A percentile compares a stretch with the other conserved stretches of the same genome.
Evolutionary conservation across 2,329 filamentous ascomycete species (phyloP).

Genomic region (Fusarium foetens): DNA sequence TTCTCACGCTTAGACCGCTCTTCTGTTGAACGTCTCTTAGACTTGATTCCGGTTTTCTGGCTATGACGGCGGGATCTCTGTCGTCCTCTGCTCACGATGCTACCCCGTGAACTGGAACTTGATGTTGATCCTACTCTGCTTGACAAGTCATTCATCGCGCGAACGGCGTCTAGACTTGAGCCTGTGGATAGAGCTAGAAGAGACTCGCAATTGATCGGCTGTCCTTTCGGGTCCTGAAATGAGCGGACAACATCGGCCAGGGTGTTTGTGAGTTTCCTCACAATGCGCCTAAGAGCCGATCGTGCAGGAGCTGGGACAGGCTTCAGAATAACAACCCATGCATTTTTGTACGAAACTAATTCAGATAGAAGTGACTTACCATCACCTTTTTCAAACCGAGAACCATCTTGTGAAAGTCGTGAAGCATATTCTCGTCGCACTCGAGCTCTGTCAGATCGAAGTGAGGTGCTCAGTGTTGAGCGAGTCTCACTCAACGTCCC

Average conservation of each 20-base stretch:
- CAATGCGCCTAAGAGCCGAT: conserved; percentile 53
- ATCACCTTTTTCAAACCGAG: conserved; percentile 59
- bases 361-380: conserved; percentile 49
- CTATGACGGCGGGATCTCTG: conserved; percentile 22
- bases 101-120: conserved; percentile 27
- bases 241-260: conserved; percentile 54
- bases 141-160: conserved; percentile 60
- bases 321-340: conserved; percentile 24
- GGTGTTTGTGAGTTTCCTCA: conserved; percentile 56
- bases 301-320: conserved; percentile 49
- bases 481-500: conserved; percentile 40
- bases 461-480: conserved; percentile 48
- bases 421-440: conserved; percentile 57
- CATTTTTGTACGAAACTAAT: conserved; percentile 7
- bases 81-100: conserved; percentile 35
- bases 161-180: conserved; percentile 60
- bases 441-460: conserved; percentile 53
- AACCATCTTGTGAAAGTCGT: conserved; percentile 54
- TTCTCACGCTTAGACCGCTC: conserved; percentile 8
- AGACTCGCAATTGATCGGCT: conserved; percentile 57
- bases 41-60: conserved; percentile 10
- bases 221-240: conserved; percentile 44
- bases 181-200: conserved; percentile 59
- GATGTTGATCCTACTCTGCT: conserved; percentile 41
- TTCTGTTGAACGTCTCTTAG: conserved; percentile 14